These are phyloP conservation scores for Colletotrichum nymphaeae DNA, from an alignment of 2,329 filamentous ascomycete species.

Conservation along the genomic window DNA sequence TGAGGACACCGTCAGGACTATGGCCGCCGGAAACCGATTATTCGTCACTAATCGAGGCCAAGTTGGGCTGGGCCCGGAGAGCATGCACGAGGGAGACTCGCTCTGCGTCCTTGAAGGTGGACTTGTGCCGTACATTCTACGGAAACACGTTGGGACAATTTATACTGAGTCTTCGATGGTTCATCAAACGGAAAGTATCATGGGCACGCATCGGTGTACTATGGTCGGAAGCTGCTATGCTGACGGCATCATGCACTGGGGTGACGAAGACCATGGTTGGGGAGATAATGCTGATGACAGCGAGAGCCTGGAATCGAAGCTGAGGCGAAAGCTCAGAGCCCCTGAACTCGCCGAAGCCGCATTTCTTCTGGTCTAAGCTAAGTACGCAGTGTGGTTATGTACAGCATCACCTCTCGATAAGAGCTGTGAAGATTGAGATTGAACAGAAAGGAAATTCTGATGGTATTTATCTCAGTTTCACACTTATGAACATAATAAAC, in stretches of 20 bases:
- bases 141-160: background rate
- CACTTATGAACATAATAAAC: background rate
- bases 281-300: background rate
- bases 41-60: slow-evolving; percentile 1
- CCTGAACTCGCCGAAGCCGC: background rate
- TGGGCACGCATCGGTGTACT: background rate
- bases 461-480: background rate
- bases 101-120: slow-evolving; percentile 15
- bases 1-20: background rate
- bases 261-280: background rate
- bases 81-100: background rate
- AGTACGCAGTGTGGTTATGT: too few relatives aligned
- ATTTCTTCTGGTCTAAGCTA: background rate
- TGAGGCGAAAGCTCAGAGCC: background rate
- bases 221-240: slow-evolving; percentile 25
- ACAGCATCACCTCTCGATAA: background rate
- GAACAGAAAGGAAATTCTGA: background rate
- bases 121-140: slow-evolving; percentile 17
- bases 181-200: background rate
- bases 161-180: background rate
- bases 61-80: slow-evolving; percentile 8
- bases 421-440: background rate
- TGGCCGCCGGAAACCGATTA: slow-evolving; percentile 1
- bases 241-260: slow-evolving; percentile 24
- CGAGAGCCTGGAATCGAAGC: background rate